These are phyloP conservation scores for Cercospora sojina DNA, from an alignment of 2,329 filamentous ascomycete species.

Conservation along the genomic window DNA sequence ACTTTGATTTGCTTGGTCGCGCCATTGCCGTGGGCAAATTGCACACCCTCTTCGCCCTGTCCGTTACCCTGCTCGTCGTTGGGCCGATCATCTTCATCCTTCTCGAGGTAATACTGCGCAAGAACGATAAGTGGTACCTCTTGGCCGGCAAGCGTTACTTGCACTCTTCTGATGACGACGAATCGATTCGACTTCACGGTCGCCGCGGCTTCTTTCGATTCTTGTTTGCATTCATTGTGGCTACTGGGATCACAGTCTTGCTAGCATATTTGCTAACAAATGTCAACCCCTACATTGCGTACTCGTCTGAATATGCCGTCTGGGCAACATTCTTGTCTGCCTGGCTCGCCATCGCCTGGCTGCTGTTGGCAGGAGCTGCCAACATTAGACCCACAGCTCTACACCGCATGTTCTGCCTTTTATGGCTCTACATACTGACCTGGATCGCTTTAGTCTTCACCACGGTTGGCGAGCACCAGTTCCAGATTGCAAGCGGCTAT, in stretches of 20 bases:
- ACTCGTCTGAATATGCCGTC: conserved; percentile 82
- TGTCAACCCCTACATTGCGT: conserved; percentile 85
- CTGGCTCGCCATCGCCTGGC: conserved; percentile 81
- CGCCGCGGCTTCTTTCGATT: conserved; percentile 82
- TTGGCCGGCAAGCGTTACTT: conserved; percentile 67
- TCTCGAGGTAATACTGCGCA: conserved; percentile 66
- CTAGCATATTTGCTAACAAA: conserved; percentile 75
- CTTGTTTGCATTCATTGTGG: conserved; percentile 69
- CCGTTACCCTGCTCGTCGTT: conserved; percentile 76
- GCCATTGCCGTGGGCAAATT: conserved; percentile 76
- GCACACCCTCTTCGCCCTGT: conserved; percentile 82
- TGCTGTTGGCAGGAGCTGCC: conserved; percentile 73
- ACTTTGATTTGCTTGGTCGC: conserved; percentile 89
- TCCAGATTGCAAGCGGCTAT: conserved; percentile 73
- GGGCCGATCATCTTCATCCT: conserved; percentile 71
- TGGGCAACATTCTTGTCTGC: conserved; percentile 81
- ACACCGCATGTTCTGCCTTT: conserved; percentile 73
- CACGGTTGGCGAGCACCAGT: conserved; percentile 73
- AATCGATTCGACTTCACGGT: conserved; percentile 66
- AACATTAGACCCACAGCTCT: conserved; percentile 81
- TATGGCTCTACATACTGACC: conserved; percentile 78
- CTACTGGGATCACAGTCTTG: conserved; percentile 67
- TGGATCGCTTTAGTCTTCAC: conserved; percentile 72
- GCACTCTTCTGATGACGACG: conserved; percentile 58
- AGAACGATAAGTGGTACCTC: conserved; percentile 81